Evolutionary conservation across 1,139 yeast genomes (phyloP).

Genomic region (Yamadazyma mexicana): DNA sequence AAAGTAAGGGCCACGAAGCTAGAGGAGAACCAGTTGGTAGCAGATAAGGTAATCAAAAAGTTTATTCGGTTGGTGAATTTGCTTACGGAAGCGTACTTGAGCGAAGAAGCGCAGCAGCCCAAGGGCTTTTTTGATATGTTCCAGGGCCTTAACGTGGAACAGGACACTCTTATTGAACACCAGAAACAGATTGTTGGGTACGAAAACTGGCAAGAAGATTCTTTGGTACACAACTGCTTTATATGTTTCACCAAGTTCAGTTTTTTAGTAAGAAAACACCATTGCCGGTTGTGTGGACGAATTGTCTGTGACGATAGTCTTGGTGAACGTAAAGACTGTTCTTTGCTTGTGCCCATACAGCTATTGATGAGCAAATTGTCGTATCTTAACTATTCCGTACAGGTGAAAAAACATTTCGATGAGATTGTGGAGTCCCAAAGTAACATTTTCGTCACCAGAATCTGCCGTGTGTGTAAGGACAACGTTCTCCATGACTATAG

Average conservation of each 20-base stretch:
- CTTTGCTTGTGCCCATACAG: slow-evolving; percentile 65
- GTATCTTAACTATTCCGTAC: slow-evolving; percentile 35
- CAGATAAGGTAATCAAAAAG: slow-evolving; percentile 64
- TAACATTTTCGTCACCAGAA: slow-evolving; percentile 31
- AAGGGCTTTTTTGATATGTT: slow-evolving; percentile 3
- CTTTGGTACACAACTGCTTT: slow-evolving; percentile 52
- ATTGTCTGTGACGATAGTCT: slow-evolving; percentile 72
- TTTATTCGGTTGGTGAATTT: slow-evolving; percentile 45
- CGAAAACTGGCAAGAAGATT: slow-evolving; percentile 67
- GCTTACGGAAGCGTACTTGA: slow-evolving; percentile 11
- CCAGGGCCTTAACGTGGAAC: slow-evolving; percentile 5
- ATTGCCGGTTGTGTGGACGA: slow-evolving; percentile 81
- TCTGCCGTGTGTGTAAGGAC: slow-evolving; percentile 72
- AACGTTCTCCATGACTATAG: slow-evolving; percentile 58
- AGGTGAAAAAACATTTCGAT: slow-evolving; percentile 22
- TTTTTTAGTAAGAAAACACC: slow-evolving; percentile 73
- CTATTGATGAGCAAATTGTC: slow-evolving; percentile 46
- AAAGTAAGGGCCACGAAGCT: slow-evolving; percentile 37
- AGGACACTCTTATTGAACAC: slow-evolving; percentile 6
- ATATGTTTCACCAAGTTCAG: slow-evolving; percentile 63
- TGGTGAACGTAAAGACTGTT: slow-evolving; percentile 49
- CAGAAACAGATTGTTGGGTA: slow-evolving; percentile 40
- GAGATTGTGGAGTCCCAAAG: slow-evolving; percentile 13
- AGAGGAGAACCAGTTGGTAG: slow-evolving; percentile 47
- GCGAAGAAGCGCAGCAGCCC: slow-evolving; percentile 2